Percentiles rank a stretch among this genome's conserved stretches.
phyloP scores from a whole-genome alignment of 2,329 filamentous ascomycete genomes.

The Xylariaceae sp. region DNA sequence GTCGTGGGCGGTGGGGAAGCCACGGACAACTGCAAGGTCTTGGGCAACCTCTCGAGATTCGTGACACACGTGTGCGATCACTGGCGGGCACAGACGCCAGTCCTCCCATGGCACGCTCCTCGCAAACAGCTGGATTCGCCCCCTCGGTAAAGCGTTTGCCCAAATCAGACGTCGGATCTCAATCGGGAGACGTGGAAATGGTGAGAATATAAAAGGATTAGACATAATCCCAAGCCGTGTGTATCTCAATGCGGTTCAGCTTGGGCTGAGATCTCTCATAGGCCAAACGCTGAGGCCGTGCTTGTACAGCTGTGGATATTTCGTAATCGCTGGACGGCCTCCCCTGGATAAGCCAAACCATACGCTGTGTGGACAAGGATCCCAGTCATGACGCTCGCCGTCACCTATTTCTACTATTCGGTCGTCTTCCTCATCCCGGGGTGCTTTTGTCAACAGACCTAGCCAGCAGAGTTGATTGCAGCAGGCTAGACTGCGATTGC shows the following conservation, averaged over 20 bases:
- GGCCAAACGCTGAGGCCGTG: background rate
- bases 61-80: constrained; percentile 35
- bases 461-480: constrained; percentile 6
- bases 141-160: constrained; percentile 35
- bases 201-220: constrained; percentile 29
- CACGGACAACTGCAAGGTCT: constrained; percentile 36
- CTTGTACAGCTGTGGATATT: constrained; percentile 7
- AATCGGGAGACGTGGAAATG: constrained; percentile 36
- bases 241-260: background rate
- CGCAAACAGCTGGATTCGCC: constrained; percentile 40
- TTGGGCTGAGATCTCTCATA: background rate
- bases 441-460: constrained; percentile 8
- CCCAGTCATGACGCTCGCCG: constrained; percentile 17
- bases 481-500: constrained; percentile 13
- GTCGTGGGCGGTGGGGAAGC: constrained; percentile 37
- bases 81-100: constrained; percentile 37
- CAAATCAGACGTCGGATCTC: constrained; percentile 40
- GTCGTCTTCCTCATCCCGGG: constrained; percentile 4
- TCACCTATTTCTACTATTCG: constrained; percentile 6
- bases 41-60: constrained; percentile 34
- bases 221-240: constrained; percentile 31
- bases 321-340: constrained; percentile 8
- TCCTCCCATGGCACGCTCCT: constrained; percentile 39
- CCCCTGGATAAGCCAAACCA: constrained; percentile 12
- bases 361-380: constrained; percentile 16